phyloP scores from a whole-genome alignment of 225 moss, liverwort and hornwort genomes.

The Rhytidiadelphus loreus region DNA sequence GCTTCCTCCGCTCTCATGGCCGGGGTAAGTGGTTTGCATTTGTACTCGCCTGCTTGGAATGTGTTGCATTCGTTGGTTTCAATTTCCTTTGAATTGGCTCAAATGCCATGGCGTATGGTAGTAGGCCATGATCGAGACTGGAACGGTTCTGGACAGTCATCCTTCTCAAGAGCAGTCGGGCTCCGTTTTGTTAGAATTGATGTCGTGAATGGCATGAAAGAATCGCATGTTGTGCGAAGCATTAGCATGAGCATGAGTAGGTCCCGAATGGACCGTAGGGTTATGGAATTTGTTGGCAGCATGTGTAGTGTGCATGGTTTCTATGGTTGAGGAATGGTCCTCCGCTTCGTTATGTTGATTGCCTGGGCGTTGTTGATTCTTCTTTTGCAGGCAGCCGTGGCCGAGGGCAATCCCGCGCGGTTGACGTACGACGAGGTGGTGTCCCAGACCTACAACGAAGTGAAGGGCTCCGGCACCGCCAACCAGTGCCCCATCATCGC shows the following conservation, averaged over 20 bases:
- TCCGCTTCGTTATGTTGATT: background rate
- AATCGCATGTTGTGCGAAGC: background rate
- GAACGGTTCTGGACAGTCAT: background rate
- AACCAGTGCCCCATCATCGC: conserved; percentile 77
- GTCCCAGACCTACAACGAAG: conserved; percentile 32
- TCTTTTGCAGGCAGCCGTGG: background rate
- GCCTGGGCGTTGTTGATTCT: background rate
- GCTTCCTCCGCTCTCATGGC: conserved; percentile 66
- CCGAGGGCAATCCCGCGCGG: conserved; percentile 49
- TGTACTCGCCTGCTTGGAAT: background rate
- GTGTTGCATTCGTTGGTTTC: background rate
- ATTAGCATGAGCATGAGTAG: background rate
- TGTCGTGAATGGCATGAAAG: background rate
- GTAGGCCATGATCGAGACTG: too few species aligned
- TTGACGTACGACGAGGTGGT: conserved; percentile 52
- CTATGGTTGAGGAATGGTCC: too few species aligned
- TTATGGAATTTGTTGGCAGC: background rate
- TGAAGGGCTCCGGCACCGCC: conserved; percentile 73
- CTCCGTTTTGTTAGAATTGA: background rate
- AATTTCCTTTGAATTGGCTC: background rate
- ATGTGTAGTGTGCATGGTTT: background rate
- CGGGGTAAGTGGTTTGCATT: conserved; percentile 22
- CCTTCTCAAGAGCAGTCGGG: background rate
- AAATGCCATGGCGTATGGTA: background rate
- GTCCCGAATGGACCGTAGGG: background rate